Evolutionary conservation across 2,329 filamentous ascomycete species (phyloP).

Genomic region (Fusarium incarnatum): DNA sequence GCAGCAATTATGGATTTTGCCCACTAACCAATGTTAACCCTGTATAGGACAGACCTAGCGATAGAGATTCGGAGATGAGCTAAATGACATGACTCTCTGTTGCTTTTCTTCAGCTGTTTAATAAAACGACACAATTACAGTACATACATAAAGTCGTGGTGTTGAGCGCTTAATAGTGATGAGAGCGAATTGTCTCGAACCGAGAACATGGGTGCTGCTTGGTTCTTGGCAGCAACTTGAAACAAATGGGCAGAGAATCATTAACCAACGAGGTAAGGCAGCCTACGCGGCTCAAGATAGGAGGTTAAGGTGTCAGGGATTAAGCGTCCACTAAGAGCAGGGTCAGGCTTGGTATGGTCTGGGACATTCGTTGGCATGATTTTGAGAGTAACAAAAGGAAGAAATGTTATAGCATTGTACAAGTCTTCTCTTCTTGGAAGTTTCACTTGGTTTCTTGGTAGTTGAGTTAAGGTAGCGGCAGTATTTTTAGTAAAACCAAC

Average conservation of each 20-base stretch:
- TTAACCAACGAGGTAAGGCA: conserved; percentile 29
- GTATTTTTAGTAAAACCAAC: conserved; percentile 1
- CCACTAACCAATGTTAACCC: conserved; percentile 4
- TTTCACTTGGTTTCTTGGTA: not conserved
- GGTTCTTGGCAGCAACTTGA: conserved; percentile 31
- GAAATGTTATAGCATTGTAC: not conserved
- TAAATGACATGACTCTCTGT: not conserved
- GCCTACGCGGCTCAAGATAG: conserved; percentile 36
- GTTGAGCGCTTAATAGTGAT: conserved; percentile 17
- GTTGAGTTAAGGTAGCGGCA: not conserved
- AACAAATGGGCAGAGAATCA: conserved; percentile 34
- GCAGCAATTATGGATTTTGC: conserved; percentile 21
- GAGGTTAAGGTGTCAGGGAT: conserved; percentile 21
- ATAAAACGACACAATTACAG: not conserved
- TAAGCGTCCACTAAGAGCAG: conserved; percentile 8
- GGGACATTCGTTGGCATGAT: not conserved
- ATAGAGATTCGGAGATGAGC: not conserved
- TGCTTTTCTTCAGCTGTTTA: not conserved
- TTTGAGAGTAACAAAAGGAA: not conserved
- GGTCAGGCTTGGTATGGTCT: not conserved
- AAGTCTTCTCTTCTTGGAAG: not conserved
- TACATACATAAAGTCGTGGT: not conserved
- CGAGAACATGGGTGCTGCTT: conserved; percentile 16
- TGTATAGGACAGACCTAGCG: not conserved
- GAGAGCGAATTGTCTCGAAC: not conserved